These are phyloP conservation scores for Coemansia sp. DNA, from an alignment of 192 early-diverging fungal species.

Conservation along the genomic window DNA sequence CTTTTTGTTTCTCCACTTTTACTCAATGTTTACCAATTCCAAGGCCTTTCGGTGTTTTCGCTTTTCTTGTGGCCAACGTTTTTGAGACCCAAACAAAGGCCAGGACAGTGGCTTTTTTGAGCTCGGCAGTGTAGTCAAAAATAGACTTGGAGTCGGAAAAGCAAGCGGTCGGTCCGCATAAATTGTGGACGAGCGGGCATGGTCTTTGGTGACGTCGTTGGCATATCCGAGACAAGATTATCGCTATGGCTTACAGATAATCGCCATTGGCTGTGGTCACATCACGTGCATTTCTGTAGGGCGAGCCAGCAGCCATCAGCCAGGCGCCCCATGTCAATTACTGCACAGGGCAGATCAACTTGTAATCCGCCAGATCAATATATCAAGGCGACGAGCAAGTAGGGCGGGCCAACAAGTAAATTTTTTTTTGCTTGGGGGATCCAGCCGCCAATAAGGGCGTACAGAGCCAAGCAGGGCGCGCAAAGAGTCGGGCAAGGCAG, in stretches of 20 bases:
- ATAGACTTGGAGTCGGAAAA: background rate
- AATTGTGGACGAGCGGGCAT: background rate
- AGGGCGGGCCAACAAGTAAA: background rate
- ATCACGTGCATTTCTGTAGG: conserved; percentile 2
- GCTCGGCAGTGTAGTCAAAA: background rate
- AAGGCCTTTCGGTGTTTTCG: background rate
- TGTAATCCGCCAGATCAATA: background rate
- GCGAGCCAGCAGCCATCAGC: background rate
- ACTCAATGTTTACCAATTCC: background rate
- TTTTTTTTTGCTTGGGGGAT: conserved; percentile 16
- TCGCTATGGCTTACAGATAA: background rate
- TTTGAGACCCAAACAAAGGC: background rate
- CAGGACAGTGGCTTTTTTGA: background rate
- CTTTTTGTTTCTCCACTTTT: background rate
- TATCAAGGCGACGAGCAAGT: background rate
- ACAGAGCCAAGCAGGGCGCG: background rate
- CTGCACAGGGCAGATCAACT: background rate
- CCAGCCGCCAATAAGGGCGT: background rate
- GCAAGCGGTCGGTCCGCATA: background rate
- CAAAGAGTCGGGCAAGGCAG: background rate
- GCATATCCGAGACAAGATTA: background rate
- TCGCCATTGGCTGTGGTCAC: background rate
- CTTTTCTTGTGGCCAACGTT: background rate
- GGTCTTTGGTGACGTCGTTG: background rate
- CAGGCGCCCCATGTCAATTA: conserved; percentile 5